These are phyloP conservation scores for Geranomyces michiganensis DNA, from an alignment of 192 early-diverging fungal species.

Conservation along the genomic window DNA sequence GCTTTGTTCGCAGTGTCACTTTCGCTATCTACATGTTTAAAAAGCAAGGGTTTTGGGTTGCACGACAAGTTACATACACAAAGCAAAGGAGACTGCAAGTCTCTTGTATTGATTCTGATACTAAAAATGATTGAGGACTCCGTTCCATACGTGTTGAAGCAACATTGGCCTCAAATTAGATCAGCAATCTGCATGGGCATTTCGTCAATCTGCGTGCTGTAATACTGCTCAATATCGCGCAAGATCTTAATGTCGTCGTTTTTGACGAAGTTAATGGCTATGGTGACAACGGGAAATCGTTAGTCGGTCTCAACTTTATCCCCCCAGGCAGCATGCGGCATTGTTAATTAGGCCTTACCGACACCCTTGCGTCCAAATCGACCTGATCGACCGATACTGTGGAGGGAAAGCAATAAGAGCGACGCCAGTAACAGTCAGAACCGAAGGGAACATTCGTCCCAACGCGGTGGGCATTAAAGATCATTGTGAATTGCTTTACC, in stretches of 20 bases:
- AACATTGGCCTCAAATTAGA: no score
- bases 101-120: no score
- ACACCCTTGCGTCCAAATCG: constrained; percentile 99
- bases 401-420: background rate
- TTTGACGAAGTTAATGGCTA: constrained; percentile 97
- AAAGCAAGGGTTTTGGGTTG: no score
- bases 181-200: constrained; percentile 66
- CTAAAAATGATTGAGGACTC: no score
- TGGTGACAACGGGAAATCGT: background rate
- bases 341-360: constrained; percentile 25
- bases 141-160: no score
- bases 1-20: no score
- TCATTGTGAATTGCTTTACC: constrained; percentile 37
- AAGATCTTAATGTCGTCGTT: constrained; percentile 90
- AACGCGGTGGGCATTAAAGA: no score
- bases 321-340: background rate
- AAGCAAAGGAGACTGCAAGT: no score
- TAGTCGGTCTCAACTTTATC: background rate
- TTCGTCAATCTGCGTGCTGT: constrained; percentile 95
- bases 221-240: constrained; percentile 98
- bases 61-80: no score
- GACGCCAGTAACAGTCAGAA: background rate
- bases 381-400: constrained; percentile 89
- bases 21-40: no score
- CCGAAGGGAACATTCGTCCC: no score